These are phyloP conservation scores for Echium plantagineum DNA, from an alignment of 257 asterid genomes.

Conservation along the genomic window DNA sequence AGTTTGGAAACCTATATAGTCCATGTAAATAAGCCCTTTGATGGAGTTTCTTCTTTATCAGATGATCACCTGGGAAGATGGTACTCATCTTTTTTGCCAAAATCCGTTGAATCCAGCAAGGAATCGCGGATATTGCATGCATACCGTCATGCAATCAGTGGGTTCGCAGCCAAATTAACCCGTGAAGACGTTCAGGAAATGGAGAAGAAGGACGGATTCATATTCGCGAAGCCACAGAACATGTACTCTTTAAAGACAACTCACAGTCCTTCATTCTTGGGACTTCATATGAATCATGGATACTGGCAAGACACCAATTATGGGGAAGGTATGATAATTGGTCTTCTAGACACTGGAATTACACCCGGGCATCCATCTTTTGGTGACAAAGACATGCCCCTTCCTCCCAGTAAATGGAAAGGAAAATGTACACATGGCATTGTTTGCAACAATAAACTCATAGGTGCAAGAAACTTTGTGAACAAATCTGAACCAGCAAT, in stretches of 20 bases:
- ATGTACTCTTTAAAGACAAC: slow-evolving; percentile 13
- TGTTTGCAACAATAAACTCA: slow-evolving; percentile 22
- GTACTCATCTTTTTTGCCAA: slow-evolving; percentile 2
- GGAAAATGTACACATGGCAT: slow-evolving; percentile 16
- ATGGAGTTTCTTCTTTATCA: background rate
- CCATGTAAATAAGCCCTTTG: slow-evolving; percentile 9
- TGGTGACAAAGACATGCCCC: slow-evolving; percentile 9
- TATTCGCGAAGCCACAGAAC: slow-evolving; percentile 5
- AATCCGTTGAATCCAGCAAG: background rate
- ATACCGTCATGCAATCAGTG: slow-evolving; percentile 13
- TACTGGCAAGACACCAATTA: slow-evolving; percentile 16
- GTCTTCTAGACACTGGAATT: slow-evolving; percentile 25
- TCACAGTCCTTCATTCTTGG: slow-evolving; percentile 13
- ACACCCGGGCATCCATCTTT: slow-evolving; percentile 18
- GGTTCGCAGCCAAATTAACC: slow-evolving; percentile 15
- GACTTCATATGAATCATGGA: slow-evolving; percentile 6
- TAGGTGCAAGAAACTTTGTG: slow-evolving; percentile 18
- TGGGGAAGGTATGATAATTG: slow-evolving; percentile 23
- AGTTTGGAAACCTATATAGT: slow-evolving; percentile 14
- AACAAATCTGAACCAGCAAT: background rate
- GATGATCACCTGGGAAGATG: background rate
- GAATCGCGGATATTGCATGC: slow-evolving; percentile 10
- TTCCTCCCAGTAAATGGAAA: slow-evolving; percentile 21
- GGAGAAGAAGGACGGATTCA: slow-evolving; percentile 15
- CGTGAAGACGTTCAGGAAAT: slow-evolving; percentile 12